Conservation (phyloP, 176 grass and related monocot genomes). For the Puya raimondii region DNA sequence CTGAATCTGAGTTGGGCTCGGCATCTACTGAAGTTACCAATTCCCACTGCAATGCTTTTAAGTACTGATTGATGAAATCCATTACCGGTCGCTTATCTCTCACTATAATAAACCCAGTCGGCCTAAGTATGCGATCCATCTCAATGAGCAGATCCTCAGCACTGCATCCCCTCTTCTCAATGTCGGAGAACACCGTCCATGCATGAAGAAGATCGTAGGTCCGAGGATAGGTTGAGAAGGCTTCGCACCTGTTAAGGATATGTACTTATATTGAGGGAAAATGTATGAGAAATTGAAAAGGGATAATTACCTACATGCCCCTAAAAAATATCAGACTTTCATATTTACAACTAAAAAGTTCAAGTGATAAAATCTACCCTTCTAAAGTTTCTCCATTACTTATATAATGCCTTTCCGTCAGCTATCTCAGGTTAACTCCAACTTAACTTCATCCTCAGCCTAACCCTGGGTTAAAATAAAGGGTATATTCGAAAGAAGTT, state of each 20-base stretch:
- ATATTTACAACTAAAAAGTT: too few species aligned
- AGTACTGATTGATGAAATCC: constrained; percentile 76
- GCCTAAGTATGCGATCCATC: constrained; percentile 86
- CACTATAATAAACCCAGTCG: constrained; percentile 75
- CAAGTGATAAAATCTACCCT: too few species aligned
- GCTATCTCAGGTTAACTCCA: too few species aligned
- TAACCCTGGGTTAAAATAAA: too few species aligned
- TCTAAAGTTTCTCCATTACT: too few species aligned
- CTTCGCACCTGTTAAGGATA: constrained; percentile 63
- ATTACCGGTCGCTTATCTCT: constrained; percentile 65
- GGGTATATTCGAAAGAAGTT: too few species aligned
- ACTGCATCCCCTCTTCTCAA: constrained; percentile 89
- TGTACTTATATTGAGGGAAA: not conserved
- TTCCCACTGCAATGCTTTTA: constrained; percentile 73
- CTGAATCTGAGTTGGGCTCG: constrained; percentile 54
- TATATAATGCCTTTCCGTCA: too few species aligned
- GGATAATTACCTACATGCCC: not conserved
- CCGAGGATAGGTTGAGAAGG: constrained; percentile 96
- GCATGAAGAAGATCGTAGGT: constrained; percentile 97
- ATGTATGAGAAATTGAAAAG: not conserved
- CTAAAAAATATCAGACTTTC: not conserved
- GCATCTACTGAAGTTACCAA: constrained; percentile 48
- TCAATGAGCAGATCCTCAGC: constrained; percentile 91
- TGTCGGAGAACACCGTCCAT: constrained; percentile 87
- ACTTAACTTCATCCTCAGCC: too few species aligned